These are phyloP conservation scores for Nelumbo lutea DNA, from an alignment of 164 flowering plant genomes.

Conservation along the genomic window DNA sequence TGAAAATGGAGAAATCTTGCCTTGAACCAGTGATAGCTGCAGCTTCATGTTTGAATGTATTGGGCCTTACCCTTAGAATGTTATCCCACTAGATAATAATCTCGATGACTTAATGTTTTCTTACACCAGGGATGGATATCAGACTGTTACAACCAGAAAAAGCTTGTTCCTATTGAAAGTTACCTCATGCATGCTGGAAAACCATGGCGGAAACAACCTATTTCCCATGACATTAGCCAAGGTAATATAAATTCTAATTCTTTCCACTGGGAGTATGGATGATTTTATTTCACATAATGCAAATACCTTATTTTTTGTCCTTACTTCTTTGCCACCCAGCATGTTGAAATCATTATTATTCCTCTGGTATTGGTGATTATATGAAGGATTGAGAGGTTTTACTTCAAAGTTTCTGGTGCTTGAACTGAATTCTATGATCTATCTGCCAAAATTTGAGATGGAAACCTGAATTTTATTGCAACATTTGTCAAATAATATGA, in stretches of 20 bases:
- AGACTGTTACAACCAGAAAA: constrained; percentile 69
- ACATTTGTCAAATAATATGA: neutral
- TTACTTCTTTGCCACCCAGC: neutral
- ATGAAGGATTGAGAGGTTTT: neutral
- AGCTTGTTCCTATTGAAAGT: constrained; percentile 79
- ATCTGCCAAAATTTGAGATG: neutral
- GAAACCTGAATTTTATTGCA: neutral
- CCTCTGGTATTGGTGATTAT: neutral
- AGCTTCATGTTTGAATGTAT: neutral
- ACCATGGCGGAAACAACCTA: constrained; percentile 67
- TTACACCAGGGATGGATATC: constrained; percentile 74
- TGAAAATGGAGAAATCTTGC: neutral
- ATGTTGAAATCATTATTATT: neutral
- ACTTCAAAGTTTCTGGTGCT: neutral
- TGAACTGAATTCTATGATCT: neutral
- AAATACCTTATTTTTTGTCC: too few species aligned
- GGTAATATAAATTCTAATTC: constrained; percentile 24
- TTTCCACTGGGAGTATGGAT: neutral
- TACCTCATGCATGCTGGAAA: constrained; percentile 93
- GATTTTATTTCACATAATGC: too few species aligned
- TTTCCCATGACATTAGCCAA: constrained; percentile 18
- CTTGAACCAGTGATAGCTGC: neutral
- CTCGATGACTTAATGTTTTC: neutral
- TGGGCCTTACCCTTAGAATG: neutral
- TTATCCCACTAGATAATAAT: neutral